Conservation (phyloP, 2,329 filamentous ascomycete genomes). For the Neofusicoccum cordaticola region DNA sequence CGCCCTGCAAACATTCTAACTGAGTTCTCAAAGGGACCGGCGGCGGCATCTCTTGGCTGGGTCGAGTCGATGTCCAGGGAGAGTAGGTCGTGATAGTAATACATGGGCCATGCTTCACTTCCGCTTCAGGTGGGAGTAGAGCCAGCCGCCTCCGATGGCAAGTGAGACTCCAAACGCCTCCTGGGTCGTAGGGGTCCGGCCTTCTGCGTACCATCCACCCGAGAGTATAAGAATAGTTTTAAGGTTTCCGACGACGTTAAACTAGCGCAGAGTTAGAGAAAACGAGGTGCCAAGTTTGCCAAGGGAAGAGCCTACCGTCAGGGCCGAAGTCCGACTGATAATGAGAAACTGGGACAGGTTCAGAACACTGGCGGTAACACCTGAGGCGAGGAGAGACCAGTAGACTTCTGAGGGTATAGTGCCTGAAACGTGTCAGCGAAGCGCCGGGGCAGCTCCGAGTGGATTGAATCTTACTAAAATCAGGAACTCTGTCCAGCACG, state of each 20-base stretch:
- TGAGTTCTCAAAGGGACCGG: not conserved
- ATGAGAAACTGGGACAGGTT: constrained; percentile 44
- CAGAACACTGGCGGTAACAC: constrained; percentile 43
- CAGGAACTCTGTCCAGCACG: constrained; percentile 43
- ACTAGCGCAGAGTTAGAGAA: constrained; percentile 20
- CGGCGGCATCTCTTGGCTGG: too few relatives aligned
- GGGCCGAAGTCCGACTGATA: constrained; percentile 38
- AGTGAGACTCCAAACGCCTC: constrained; percentile 45
- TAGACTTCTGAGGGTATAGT: constrained; percentile 40
- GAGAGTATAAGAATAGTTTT: constrained; percentile 48
- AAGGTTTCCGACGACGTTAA: constrained; percentile 42
- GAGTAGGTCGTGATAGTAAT: not conserved
- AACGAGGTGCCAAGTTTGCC: not conserved
- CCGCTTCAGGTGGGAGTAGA: constrained; percentile 41
- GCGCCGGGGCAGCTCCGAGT: not conserved
- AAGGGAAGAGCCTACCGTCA: constrained; percentile 24
- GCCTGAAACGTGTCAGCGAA: constrained; percentile 8
- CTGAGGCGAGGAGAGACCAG: constrained; percentile 40
- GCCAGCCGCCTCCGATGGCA: constrained; percentile 44
- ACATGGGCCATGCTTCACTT: not conserved
- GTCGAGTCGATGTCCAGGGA: not conserved
- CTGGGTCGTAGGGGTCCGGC: constrained; percentile 37
- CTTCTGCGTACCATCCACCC: constrained; percentile 47
- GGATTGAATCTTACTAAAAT: constrained; percentile 24
- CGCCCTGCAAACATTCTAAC: not conserved